Conservation (phyloP, 2,329 filamentous ascomycete species). For the Aureobasidium musti region DNA sequence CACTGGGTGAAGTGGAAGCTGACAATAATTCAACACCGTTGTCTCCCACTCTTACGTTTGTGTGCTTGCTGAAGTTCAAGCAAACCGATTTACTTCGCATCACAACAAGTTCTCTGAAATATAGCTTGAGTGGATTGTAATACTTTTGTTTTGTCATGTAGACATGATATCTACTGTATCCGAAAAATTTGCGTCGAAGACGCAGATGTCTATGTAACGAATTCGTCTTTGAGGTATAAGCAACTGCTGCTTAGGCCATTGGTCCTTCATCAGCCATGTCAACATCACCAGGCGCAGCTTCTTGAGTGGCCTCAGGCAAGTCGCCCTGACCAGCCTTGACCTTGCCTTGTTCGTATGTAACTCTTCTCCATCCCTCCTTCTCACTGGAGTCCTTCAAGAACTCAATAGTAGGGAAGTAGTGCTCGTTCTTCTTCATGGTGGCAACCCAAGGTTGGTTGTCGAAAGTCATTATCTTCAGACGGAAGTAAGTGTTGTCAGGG, state of each 20-base stretch:
- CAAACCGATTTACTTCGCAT: background rate
- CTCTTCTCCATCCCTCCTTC: constrained; percentile 59
- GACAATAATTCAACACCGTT: too few relatives aligned
- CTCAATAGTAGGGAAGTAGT: constrained; percentile 76
- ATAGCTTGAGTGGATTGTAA: background rate
- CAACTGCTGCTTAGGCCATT: background rate
- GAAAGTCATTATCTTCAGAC: constrained; percentile 95
- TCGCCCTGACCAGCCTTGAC: constrained; percentile 41
- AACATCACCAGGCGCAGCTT: constrained; percentile 15
- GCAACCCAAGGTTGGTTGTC: constrained; percentile 99
- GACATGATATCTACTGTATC: background rate
- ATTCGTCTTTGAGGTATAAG: background rate
- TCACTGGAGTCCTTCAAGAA: constrained; percentile 59
- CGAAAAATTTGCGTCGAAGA: background rate
- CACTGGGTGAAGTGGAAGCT: constrained; percentile 33
- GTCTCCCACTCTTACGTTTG: background rate
- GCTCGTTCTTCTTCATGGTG: constrained; percentile 99
- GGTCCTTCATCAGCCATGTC: constrained; percentile 23
- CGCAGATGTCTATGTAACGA: background rate
- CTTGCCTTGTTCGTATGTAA: constrained; percentile 56
- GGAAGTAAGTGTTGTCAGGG: constrained; percentile 96
- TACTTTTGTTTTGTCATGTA: constrained; percentile 1
- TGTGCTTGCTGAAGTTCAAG: background rate
- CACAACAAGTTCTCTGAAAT: background rate
- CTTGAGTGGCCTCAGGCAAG: constrained; percentile 24